These are phyloP conservation scores for Globisporangium carolinianum DNA, from an alignment of 352 stramenopile species.

Conservation along the genomic window DNA sequence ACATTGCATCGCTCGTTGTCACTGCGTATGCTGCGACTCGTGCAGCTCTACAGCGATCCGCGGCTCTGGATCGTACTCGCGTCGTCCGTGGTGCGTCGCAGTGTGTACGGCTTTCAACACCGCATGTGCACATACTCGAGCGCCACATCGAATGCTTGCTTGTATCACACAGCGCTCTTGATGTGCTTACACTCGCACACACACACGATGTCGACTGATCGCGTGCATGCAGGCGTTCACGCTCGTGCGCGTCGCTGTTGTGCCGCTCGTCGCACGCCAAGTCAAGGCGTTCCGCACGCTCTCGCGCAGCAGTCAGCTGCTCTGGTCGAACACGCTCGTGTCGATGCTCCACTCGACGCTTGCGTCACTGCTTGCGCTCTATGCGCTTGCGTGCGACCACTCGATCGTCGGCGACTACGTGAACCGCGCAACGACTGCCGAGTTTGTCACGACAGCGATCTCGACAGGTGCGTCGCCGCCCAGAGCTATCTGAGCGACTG, in stretches of 20 bases:
- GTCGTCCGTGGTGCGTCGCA: constrained; percentile 45
- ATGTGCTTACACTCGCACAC: not conserved
- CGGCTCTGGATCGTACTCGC: constrained; percentile 54
- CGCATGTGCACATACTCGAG: not conserved
- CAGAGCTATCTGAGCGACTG: not conserved
- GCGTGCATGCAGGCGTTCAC: constrained; percentile 32
- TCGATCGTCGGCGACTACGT: constrained; percentile 42
- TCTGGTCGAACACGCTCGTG: constrained; percentile 72
- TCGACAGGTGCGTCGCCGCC: constrained; percentile 37
- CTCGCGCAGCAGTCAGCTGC: constrained; percentile 32
- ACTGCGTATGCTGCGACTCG: not conserved
- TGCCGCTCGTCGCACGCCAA: constrained; percentile 25
- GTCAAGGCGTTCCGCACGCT: constrained; percentile 46
- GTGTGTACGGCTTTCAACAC: not conserved
- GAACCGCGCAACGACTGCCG: constrained; percentile 22
- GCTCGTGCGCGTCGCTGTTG: constrained; percentile 27
- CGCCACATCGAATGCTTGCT: not conserved
- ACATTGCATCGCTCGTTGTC: not conserved
- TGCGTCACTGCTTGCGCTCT: constrained; percentile 48
- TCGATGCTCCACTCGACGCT: constrained; percentile 63
- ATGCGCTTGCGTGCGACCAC: constrained; percentile 38
- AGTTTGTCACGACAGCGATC: constrained; percentile 52
- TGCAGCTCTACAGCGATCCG: constrained; percentile 48
- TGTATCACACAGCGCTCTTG: too few relatives aligned
- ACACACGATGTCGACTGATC: not conserved